Conservation (phyloP, 306 rosid species). For the Lupinus albus region DNA sequence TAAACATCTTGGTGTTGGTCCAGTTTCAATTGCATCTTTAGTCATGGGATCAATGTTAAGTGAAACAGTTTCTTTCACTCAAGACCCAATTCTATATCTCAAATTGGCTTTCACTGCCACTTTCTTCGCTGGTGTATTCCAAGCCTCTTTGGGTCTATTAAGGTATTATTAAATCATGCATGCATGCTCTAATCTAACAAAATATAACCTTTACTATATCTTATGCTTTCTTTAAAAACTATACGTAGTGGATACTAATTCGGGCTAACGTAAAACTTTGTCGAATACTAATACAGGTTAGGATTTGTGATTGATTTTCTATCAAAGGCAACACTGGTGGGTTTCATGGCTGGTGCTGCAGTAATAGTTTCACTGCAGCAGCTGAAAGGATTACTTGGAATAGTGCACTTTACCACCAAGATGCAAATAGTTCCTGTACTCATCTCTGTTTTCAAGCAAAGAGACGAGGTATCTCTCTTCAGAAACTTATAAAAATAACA, state of each 20-base stretch:
- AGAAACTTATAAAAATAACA: background rate
- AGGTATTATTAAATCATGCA: conserved; percentile 52
- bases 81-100: conserved; percentile 69
- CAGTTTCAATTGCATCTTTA: conserved; percentile 93
- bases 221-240: no score
- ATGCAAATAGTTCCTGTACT: conserved; percentile 85
- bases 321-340: conserved; percentile 87
- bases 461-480: conserved; percentile 57
- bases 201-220: no score
- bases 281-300: conserved; percentile 49
- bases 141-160: conserved; percentile 78
- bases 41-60: conserved; percentile 97
- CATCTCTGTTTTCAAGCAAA: conserved; percentile 57
- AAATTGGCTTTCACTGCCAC: conserved; percentile 90
- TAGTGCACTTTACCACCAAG: conserved; percentile 72
- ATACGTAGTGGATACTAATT: no score
- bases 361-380: conserved; percentile 89
- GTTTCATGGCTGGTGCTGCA: conserved; percentile 96
- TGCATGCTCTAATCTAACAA: background rate
- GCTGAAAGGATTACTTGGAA: conserved; percentile 91
- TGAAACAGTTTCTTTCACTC: conserved; percentile 60
- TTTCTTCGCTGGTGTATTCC: conserved; percentile 85
- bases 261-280: no score
- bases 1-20: conserved; percentile 88
- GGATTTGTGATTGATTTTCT: conserved; percentile 93